A percentile compares a stretch with the other conserved stretches of the same genome.
Evolutionary conservation across 306 rosid species (phyloP).

Genomic region (Acacia crassicarpa): DNA sequence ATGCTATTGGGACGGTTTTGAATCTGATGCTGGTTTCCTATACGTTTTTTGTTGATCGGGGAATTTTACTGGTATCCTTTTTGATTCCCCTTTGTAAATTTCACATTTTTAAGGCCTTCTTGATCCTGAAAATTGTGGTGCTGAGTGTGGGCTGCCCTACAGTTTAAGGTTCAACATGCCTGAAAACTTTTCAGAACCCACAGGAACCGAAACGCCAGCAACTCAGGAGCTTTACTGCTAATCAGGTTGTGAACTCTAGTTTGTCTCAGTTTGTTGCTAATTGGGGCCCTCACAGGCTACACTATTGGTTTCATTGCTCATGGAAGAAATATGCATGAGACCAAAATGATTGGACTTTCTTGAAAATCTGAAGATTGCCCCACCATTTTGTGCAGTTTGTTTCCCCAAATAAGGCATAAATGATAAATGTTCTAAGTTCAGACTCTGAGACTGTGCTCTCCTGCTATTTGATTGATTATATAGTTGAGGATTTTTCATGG

Average conservation of each 20-base stretch:
- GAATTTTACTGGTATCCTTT: not conserved
- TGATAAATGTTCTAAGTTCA: not conserved
- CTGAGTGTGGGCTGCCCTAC: constrained; percentile 94
- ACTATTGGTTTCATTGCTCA: constrained; percentile 63
- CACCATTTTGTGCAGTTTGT: constrained; percentile 10
- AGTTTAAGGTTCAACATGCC: constrained; percentile 93
- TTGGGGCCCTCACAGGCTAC: constrained; percentile 81
- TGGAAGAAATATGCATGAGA: constrained; percentile 43
- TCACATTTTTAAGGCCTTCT: not conserved
- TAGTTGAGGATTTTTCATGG: constrained; percentile 15
- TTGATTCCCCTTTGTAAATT: not conserved
- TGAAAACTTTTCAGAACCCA: constrained; percentile 78
- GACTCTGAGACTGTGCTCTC: not conserved
- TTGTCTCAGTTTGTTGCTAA: constrained; percentile 59
- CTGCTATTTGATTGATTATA: constrained; percentile 9
- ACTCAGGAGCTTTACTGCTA: constrained; percentile 73
- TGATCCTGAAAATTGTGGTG: constrained; percentile 48
- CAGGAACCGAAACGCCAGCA: constrained; percentile 65
- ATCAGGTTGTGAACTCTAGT: constrained; percentile 32
- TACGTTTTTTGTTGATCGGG: not conserved
- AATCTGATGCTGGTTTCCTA: not conserved
- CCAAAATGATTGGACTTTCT: constrained; percentile 56
- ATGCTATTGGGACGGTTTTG: not conserved
- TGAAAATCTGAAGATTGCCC: constrained; percentile 45
- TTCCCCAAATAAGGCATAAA: not conserved